Evolutionary conservation across 2,329 filamentous ascomycete genomes (phyloP), one percentile per base, ranked within the genome.

Genomic region (Pezicula carpinea): DNA sequence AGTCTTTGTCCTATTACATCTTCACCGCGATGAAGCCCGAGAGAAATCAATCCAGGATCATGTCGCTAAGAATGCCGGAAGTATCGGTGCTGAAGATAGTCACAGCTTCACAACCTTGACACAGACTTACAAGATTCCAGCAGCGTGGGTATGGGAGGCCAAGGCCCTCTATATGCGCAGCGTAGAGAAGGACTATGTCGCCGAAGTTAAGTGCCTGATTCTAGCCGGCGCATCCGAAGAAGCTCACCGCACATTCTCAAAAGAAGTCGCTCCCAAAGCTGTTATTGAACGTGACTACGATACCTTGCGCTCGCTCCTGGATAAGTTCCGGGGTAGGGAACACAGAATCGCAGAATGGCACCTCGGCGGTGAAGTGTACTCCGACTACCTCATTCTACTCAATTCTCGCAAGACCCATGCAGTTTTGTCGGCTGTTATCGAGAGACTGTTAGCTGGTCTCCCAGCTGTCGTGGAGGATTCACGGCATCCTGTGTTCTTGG

Each of bases 201-300:
- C 74, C 5, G 89, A 96, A 65, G 87, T 92, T 8, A 77, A 85
- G 46, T 93, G 84, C 59, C 81, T 99, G 11, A 77, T 97, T 49
- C 81, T 82, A 41, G 92, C 90, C 2, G 77, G 79, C 33, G 82
- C 87, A 35, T 87, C 83, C 66, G 75, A 81, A 23, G 88, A 93
- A 63, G 93, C 93, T 0, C 93, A 97, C 67, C 79, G 82, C 22
- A 88, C 92, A 1, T 84, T 99, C 45, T 80, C 86, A 50, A 80
- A 81, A 53, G 78, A 85, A 54, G 90, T 97, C 23, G 93, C 88
- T 0, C 93, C 93, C 0, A 75, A 77, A 22, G 82, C 89, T 10
- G 79, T 99, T 53, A 86, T 99, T 51, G 86, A 89, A 61, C 83
- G 85, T 36, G 85, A 96, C 63, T 92, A 89, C 59, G 75, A 78